A percentile compares a stretch with the other conserved stretches of the same genome.
phyloP scores from a whole-genome alignment of 2,329 filamentous ascomycete species.

The Trichoderma simmonsii region DNA sequence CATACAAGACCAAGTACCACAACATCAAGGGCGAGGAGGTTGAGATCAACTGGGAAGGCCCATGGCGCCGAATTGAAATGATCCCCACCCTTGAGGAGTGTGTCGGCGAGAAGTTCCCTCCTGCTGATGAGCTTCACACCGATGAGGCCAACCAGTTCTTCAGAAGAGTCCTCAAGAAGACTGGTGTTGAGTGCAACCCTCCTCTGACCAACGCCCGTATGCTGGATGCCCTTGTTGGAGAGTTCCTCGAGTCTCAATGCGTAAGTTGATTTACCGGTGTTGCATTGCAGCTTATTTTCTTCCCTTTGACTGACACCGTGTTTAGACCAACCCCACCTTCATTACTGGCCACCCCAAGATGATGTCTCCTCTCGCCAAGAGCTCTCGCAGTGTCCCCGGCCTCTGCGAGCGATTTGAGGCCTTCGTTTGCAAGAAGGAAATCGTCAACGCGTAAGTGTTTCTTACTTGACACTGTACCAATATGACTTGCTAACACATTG shows the following conservation, averaged over 20 bases:
- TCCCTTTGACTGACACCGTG: neutral
- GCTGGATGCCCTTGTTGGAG: conserved; percentile 90
- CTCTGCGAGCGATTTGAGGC: conserved; percentile 97
- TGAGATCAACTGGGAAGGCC: conserved; percentile 92
- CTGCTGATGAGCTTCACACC: conserved; percentile 85
- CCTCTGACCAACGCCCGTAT: conserved; percentile 92
- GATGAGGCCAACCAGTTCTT: conserved; percentile 87
- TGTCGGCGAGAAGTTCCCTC: conserved; percentile 89
- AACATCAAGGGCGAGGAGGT: conserved; percentile 83
- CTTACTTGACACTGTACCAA: neutral
- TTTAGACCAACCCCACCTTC: conserved; percentile 69
- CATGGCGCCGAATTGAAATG: conserved; percentile 94
- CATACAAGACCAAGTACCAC: conserved; percentile 80
- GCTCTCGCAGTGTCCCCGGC: conserved; percentile 75
- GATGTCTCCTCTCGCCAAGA: conserved; percentile 94
- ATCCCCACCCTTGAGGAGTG: conserved; percentile 80
- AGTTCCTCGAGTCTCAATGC: conserved; percentile 92
- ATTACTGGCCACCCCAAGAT: conserved; percentile 59
- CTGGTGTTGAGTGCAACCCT: conserved; percentile 82
- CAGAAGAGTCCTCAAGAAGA: conserved; percentile 78
- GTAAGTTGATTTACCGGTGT: conserved; percentile 28
- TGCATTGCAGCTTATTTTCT: neutral
- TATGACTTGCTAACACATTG: neutral
- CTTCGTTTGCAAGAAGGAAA: conserved; percentile 77
- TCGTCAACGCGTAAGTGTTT: conserved; percentile 68